Percentiles rank a stretch among this genome's conserved stretches.
Conservation (phyloP, 2,329 filamentous ascomycete species). For the Waltergamsia citrina region DNA sequence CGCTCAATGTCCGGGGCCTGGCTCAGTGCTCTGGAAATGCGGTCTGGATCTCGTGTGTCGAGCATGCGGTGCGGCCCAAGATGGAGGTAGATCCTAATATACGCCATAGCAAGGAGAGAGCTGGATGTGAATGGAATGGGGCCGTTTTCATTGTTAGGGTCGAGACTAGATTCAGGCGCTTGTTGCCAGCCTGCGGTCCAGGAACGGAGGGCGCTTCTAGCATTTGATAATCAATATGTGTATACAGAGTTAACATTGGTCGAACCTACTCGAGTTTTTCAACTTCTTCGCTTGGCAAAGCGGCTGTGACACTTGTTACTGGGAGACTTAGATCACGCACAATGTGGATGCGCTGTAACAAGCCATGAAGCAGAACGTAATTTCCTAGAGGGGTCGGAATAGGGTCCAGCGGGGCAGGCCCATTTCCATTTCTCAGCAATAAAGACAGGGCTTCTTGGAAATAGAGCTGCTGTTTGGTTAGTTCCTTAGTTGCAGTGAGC, state of each 20-base stretch:
- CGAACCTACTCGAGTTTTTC: constrained; percentile 26
- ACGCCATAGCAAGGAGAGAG: constrained; percentile 33
- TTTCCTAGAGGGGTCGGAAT: constrained; percentile 26
- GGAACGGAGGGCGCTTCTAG: constrained; percentile 21
- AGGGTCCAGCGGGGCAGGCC: constrained; percentile 17
- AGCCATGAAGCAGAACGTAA: constrained; percentile 24
- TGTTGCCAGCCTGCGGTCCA: constrained; percentile 29
- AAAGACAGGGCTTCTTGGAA: constrained; percentile 25
- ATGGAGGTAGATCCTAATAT: constrained; percentile 34
- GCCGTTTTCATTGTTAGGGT: constrained; percentile 28
- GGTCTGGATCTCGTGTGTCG: constrained; percentile 28
- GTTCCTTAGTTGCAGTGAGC: constrained; percentile 15
- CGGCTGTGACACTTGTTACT: constrained; percentile 18
- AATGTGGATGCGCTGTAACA: constrained; percentile 26
- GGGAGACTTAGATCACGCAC: constrained; percentile 25
- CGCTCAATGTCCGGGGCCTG: constrained; percentile 30
- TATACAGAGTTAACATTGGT: no score
- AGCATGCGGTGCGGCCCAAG: constrained; percentile 31
- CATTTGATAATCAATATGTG: no score
- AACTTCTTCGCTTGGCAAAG: constrained; percentile 21
- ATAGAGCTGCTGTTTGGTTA: constrained; percentile 19
- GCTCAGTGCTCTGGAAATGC: constrained; percentile 27
- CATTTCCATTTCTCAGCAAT: constrained; percentile 17
- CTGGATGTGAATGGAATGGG: constrained; percentile 33
- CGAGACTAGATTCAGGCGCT: constrained; percentile 25